These are phyloP conservation scores for Flaveria floridana DNA, from an alignment of 140 eudicot genomes.

Conservation along the genomic window DNA sequence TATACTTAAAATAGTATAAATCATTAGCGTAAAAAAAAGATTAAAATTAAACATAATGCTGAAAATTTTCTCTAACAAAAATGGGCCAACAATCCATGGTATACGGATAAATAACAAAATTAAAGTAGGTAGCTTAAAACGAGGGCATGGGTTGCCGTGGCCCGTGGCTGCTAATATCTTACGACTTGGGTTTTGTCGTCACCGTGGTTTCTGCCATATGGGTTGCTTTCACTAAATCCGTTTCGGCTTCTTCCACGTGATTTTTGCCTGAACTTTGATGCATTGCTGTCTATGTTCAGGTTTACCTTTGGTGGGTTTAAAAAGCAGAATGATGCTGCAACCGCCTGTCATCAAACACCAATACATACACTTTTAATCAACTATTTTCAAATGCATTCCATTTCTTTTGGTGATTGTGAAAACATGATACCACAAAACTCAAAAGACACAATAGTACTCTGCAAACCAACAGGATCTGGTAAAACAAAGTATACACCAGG, in stretches of 20 bases:
- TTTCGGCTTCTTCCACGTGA: slow-evolving; percentile 55
- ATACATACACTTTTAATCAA: not conserved
- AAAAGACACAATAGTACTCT: not conserved
- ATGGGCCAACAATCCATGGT: slow-evolving; percentile 5
- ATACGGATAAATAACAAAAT: slow-evolving; percentile 2
- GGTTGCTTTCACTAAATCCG: slow-evolving; percentile 64
- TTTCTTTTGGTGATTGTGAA: not conserved
- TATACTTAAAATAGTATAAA: no score
- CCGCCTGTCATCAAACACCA: slow-evolving; percentile 53
- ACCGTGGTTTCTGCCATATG: slow-evolving; percentile 53
- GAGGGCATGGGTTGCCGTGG: not conserved
- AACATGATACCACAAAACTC: not conserved
- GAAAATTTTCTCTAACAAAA: not conserved
- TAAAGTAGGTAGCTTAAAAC: slow-evolving; percentile 23
- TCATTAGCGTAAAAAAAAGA: not conserved
- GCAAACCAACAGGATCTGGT: not conserved
- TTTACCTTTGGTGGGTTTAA: slow-evolving; percentile 71
- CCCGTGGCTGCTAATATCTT: slow-evolving; percentile 30
- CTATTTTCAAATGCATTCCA: not conserved
- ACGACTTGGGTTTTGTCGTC: slow-evolving; percentile 35
- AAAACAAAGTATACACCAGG: not conserved
- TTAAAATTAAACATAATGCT: not conserved
- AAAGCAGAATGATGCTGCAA: slow-evolving; percentile 90
- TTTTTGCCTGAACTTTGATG: slow-evolving; percentile 73
- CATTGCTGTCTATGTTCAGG: slow-evolving; percentile 69